Evolutionary conservation across 106 monocot species (phyloP).

Genomic region (Allium fistulosum): DNA sequence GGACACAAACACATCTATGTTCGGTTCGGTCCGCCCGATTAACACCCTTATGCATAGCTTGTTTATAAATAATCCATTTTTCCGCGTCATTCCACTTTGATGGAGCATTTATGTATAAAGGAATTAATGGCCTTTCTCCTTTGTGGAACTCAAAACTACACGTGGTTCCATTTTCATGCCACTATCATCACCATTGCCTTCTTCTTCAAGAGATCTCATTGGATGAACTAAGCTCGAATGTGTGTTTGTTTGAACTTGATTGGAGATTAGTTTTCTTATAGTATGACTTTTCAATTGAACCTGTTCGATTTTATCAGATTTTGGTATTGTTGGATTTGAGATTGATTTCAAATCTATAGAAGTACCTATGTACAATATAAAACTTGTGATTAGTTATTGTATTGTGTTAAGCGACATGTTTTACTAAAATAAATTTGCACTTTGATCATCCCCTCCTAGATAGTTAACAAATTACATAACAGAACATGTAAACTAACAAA

Average conservation of each 20-base stretch:
- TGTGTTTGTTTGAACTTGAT: constrained; percentile 11
- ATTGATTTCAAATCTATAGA: not conserved
- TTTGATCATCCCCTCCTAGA: too few relatives aligned
- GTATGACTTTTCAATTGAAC: constrained; percentile 3
- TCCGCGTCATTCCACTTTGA: constrained; percentile 98
- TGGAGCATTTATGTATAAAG: constrained; percentile 53
- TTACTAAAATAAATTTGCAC: too few relatives aligned
- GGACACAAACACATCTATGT: too few relatives aligned
- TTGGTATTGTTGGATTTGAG: not conserved
- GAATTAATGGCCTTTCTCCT: constrained; percentile 27
- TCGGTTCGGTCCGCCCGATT: too few relatives aligned
- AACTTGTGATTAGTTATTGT: too few relatives aligned
- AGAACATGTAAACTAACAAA: too few relatives aligned
- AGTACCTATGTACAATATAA: too few relatives aligned
- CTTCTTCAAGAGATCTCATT: constrained; percentile 29
- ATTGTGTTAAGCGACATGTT: too few relatives aligned
- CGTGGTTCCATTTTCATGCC: constrained; percentile 37
- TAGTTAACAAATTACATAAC: too few relatives aligned
- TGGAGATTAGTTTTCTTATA: constrained; percentile 3
- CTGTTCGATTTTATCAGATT: constrained; percentile 7
- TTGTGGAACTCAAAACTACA: constrained; percentile 67
- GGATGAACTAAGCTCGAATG: constrained; percentile 32
- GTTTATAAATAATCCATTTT: constrained; percentile 64
- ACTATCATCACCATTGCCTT: constrained; percentile 34
- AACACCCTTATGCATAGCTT: constrained; percentile 3